Conservation (phyloP, 768 basidiomycete genomes). For the Collybia nuda region DNA sequence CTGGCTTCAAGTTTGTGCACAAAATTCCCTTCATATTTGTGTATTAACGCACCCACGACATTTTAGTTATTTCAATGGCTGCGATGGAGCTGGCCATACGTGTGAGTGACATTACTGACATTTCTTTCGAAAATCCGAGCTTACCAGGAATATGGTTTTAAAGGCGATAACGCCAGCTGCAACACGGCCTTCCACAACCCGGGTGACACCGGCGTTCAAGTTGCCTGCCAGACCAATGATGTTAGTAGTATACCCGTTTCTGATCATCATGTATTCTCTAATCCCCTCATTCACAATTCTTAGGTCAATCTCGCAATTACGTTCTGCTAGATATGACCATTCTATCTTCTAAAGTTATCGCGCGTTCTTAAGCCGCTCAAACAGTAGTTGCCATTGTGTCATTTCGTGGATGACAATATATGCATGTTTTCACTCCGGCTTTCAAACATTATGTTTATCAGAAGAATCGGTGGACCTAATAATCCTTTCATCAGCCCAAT, state of each 20-base stretch:
- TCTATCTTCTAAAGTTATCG: no score
- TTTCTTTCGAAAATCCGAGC: not conserved
- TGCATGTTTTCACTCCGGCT: no score
- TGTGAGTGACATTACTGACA: conserved; percentile 27
- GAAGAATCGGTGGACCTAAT: no score
- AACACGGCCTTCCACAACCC: conserved; percentile 27
- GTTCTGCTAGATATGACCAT: conserved; percentile 7
- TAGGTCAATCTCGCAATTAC: conserved; percentile 18
- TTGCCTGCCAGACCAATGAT: conserved; percentile 30
- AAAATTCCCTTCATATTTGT: not conserved
- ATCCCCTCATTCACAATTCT: not conserved
- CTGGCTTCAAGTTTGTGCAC: conserved; percentile 27
- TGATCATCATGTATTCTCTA: not conserved
- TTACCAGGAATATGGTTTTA: conserved; percentile 11
- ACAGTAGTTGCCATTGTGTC: no score
- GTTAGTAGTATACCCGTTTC: conserved; percentile 13
- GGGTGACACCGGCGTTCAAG: conserved; percentile 27
- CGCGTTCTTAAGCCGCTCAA: no score
- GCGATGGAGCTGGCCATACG: conserved; percentile 39
- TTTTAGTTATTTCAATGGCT: conserved; percentile 41
- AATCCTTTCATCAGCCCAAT: no score
- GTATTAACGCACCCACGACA: not conserved
- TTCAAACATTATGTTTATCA: no score
- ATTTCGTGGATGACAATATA: no score
- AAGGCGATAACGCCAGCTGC: conserved; percentile 28